Conservation (phyloP, 2,329 filamentous ascomycete genomes). For the Cercospora beticola region DNA sequence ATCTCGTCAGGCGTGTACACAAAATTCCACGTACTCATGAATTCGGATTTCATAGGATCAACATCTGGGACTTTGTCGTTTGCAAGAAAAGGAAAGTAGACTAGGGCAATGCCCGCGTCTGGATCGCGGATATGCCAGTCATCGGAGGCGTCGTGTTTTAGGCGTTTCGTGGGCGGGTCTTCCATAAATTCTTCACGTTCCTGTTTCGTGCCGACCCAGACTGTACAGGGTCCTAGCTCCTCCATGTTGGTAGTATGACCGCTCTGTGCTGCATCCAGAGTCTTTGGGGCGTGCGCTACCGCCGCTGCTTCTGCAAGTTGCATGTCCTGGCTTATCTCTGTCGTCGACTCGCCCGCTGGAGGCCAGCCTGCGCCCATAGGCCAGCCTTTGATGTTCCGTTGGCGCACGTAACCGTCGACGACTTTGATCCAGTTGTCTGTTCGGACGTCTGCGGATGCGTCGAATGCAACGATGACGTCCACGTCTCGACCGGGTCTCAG, state of each 20-base stretch:
- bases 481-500: conserved; percentile 84
- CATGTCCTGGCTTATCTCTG: conserved; percentile 57
- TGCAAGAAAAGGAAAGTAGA: conserved; percentile 86
- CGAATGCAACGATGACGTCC: conserved; percentile 88
- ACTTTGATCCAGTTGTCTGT: conserved; percentile 96
- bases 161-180: conserved; percentile 22
- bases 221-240: conserved; percentile 81
- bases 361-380: conserved; percentile 95
- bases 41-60: conserved; percentile 80
- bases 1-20: conserved; percentile 90
- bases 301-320: conserved; percentile 58
- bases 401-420: conserved; percentile 85
- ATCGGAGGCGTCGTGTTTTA: conserved; percentile 44
- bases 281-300: conserved; percentile 21
- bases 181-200: conserved; percentile 49
- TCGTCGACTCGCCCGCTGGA: conserved; percentile 53
- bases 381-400: conserved; percentile 91
- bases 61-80: conserved; percentile 78
- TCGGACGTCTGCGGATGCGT: conserved; percentile 88
- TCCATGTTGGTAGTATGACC: conserved; percentile 34
- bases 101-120: conserved; percentile 79
- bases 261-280: conserved; percentile 16
- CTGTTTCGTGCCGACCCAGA: conserved; percentile 86
- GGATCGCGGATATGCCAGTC: conserved; percentile 69
- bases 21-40: conserved; percentile 97